Base-by-base conservation (phyloP, 1,139 yeast genomes). In the Dujonia santamariae region DNA sequence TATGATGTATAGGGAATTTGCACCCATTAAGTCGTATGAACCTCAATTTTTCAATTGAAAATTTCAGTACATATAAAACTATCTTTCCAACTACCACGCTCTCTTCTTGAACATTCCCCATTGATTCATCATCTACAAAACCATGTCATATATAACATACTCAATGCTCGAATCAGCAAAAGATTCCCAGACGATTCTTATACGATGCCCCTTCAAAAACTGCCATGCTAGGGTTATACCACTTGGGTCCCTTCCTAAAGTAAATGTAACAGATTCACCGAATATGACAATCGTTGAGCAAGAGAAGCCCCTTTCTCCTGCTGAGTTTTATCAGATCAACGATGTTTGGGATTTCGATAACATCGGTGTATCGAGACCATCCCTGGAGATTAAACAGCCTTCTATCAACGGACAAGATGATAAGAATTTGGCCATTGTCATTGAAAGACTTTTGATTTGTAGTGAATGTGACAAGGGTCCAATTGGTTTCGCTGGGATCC, bases 281-380 rank as follows among this genome's bases (percentile, higher is more conserved):
- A 36, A 43, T 25, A 65, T 65, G 67, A 49, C 61, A 19, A 47
- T 45, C 18, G 38, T 51, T 4, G 38, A 51, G 1, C 31, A 28
- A 9, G 25, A 30, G 1, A 24, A 22, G 30, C 28, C 19, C 15
- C 7, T 12, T 31, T n/a, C n/a, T n/a, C n/a, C n/a, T n/a, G n/a
- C n/a, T n/a, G n/a, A n/a, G n/a, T n/a, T 32, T 18, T 35, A 11
- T n/a, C 36, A 27, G 24, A 28, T 35, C 7, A 49, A 59, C 3
- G 85, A 82, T 46, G 78, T 79, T 39, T 83, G 90, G 90, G 83
- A 77, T 44, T 83, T 83, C 46, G 90, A 82, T 45, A 83, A 83
- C 48, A 73, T 83, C 30, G 90, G 87, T 1, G 92, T 83, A 2
- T 80, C 88, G 1, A 63, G 69, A 50, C 69, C 78, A 19, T 40